Conservation (phyloP, 1,139 yeast species). For the Blastobotrys elegans region DNA sequence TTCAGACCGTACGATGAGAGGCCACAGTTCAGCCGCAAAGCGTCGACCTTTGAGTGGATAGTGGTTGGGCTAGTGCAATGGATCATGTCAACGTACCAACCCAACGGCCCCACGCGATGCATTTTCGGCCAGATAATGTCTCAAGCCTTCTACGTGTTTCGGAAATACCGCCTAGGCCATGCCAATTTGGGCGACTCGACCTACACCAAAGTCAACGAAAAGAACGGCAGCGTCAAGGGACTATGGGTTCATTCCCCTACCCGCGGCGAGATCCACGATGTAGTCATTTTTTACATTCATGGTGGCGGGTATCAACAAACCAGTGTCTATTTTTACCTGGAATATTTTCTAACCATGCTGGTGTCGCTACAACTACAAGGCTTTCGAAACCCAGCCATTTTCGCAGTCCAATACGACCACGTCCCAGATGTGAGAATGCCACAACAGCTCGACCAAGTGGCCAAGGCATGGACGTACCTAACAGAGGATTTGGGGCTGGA, state of each 20-base stretch:
- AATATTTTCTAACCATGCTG: constrained; percentile 37
- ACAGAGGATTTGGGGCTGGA: constrained; percentile 25
- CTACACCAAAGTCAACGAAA: constrained; percentile 7
- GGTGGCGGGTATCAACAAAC: constrained; percentile 34
- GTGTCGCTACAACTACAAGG: constrained; percentile 41
- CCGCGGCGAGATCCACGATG: constrained; percentile 31
- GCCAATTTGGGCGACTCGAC: constrained; percentile 28
- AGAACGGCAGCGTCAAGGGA: constrained; percentile 27
- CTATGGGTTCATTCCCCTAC: constrained; percentile 36
- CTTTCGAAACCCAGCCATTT: constrained; percentile 41
- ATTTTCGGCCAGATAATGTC: constrained; percentile 23
- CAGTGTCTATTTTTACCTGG: constrained; percentile 38
- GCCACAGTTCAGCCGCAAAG: constrained; percentile 24
- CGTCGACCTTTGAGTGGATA: constrained; percentile 27
- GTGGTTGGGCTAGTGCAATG: constrained; percentile 24
- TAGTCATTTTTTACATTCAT: constrained; percentile 37
- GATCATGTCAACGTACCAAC: constrained; percentile 20
- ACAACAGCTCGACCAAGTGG: constrained; percentile 28
- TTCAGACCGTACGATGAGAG: constrained; percentile 24
- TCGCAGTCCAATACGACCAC: constrained; percentile 34
- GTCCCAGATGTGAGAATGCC: constrained; percentile 27
- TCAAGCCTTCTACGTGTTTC: constrained; percentile 22
- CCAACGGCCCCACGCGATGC: constrained; percentile 21
- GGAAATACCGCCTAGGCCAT: constrained; percentile 27
- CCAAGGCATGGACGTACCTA: constrained; percentile 34